Evolutionary conservation across 257 asterid species (phyloP).

Genomic region (Solanum bulbocastanum): DNA sequence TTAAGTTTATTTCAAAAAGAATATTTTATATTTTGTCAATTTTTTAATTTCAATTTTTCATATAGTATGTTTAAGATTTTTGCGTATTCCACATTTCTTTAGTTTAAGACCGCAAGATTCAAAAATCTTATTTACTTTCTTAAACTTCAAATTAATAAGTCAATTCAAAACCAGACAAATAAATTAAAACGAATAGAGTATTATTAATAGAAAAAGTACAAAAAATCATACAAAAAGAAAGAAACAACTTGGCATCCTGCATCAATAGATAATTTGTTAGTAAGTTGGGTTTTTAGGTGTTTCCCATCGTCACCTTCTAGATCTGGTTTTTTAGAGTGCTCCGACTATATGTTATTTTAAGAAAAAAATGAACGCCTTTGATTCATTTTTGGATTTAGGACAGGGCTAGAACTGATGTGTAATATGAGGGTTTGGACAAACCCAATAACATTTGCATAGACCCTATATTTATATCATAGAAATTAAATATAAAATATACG

Average conservation of each 20-base stretch:
- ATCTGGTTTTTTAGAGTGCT: no score
- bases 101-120: not conserved
- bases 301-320: no score
- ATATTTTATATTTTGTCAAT: no score
- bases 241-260: not conserved
- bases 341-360: no score
- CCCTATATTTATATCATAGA: no score
- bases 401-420: not conserved
- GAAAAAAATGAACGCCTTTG: no score
- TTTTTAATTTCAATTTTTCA: no score
- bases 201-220: not conserved
- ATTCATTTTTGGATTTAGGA: not conserved
- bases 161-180: not conserved
- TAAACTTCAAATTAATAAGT: not conserved
- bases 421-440: not conserved
- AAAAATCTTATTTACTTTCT: not conserved
- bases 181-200: not conserved
- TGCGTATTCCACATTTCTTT: not conserved
- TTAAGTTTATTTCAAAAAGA: not conserved
- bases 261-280: no score
- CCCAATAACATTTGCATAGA: not conserved
- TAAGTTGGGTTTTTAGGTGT: no score
- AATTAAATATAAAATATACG: no score
- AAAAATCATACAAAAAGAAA: not conserved
- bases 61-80: not conserved